These are phyloP conservation scores for Pichia sp. DNA, from an alignment of 1,139 yeast genomes.

Conservation along the genomic window DNA sequence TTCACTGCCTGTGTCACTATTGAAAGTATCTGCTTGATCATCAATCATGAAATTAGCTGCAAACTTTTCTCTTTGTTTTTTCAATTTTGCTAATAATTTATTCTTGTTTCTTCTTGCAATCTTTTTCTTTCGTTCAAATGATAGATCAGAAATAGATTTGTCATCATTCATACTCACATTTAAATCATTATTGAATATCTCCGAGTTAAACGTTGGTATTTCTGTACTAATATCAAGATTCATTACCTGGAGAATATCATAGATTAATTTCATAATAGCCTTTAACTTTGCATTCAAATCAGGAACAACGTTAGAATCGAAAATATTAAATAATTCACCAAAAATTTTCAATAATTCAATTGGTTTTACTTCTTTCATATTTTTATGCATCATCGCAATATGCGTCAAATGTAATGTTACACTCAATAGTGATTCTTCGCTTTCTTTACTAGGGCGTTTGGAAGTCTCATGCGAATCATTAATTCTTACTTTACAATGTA, in stretches of 20 bases:
- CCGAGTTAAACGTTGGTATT: conserved; percentile 18
- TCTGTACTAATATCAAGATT: conserved; percentile 14
- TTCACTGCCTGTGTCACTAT: conserved; percentile 13
- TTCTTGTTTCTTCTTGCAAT: conserved; percentile 44
- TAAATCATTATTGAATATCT: conserved; percentile 9
- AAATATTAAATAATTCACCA: conserved; percentile 18
- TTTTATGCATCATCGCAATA: conserved; percentile 32
- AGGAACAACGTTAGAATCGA: neutral
- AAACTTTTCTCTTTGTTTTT: conserved; percentile 37
- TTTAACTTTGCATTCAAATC: conserved; percentile 8
- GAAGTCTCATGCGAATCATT: conserved; percentile 12
- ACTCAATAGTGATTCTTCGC: conserved; percentile 49
- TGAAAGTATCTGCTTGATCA: conserved; percentile 6
- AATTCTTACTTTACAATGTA: conserved; percentile 31
- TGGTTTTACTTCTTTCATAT: conserved; percentile 8
- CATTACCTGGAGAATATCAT: conserved; percentile 16
- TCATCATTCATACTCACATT: neutral
- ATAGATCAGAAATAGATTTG: conserved; percentile 10
- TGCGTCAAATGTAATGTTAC: conserved; percentile 66
- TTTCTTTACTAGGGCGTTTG: conserved; percentile 3
- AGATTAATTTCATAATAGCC: conserved; percentile 37
- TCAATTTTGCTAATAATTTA: conserved; percentile 46
- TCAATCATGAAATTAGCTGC: conserved; percentile 31
- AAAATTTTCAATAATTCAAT: conserved; percentile 24
- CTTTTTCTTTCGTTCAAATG: conserved; percentile 38